Percentiles rank a stretch among this genome's conserved stretches.
These are phyloP conservation scores for Diutina catenulata DNA, from an alignment of 1,139 yeast species.

Conservation along the genomic window DNA sequence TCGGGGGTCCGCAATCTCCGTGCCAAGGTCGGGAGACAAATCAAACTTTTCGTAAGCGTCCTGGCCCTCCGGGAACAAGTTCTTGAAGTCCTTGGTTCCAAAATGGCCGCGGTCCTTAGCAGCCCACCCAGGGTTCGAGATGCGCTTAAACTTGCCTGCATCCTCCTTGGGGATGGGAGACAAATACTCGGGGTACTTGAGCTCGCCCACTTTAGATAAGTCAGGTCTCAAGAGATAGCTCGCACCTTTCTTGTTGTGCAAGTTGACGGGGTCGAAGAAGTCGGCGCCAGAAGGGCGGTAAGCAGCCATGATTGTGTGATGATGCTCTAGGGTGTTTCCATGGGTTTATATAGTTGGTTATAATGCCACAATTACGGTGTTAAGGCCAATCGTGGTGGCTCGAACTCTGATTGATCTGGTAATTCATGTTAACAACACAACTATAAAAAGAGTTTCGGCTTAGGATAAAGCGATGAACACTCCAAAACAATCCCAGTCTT, in stretches of 20 bases:
- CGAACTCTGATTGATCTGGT: no score
- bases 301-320: no score
- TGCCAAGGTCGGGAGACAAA: not conserved
- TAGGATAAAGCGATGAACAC: no score
- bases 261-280: conserved; percentile 2
- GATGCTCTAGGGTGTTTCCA: no score
- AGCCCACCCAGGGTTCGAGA: not conserved
- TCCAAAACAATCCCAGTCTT: no score
- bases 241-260: not conserved
- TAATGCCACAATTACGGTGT: no score
- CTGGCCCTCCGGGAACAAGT: not conserved
- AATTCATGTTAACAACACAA: no score
- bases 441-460: no score
- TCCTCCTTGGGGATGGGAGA: not conserved
- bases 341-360: no score
- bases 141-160: not conserved
- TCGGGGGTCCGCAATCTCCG: not conserved
- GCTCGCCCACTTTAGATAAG: conserved; percentile 6
- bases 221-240: conserved; percentile 9
- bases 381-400: no score
- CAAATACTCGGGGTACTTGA: not conserved
- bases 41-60: not conserved
- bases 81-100: not conserved
- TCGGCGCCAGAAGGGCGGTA: not conserved
- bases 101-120: not conserved